phyloP scores from a whole-genome alignment of 352 stramenopile species.

The Pythium insidiosum region DNA sequence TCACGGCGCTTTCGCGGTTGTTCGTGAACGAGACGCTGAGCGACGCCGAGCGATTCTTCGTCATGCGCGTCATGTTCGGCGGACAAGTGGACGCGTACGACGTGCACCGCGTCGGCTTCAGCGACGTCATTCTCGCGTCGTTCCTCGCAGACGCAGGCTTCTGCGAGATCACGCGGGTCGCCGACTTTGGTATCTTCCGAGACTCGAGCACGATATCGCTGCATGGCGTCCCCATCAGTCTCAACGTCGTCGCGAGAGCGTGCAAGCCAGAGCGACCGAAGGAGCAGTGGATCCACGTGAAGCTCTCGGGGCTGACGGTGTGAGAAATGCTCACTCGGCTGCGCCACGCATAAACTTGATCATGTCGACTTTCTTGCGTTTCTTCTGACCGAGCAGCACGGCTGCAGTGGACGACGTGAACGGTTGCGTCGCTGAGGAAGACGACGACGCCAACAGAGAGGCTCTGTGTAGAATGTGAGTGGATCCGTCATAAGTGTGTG shows the following conservation, averaged over 20 bases:
- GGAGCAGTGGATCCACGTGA: slow-evolving; percentile 1
- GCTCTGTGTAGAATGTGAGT: too few species aligned
- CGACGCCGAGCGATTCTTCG: slow-evolving; percentile 37
- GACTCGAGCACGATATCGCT: slow-evolving; percentile 41
- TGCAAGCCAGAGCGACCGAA: slow-evolving; percentile 23
- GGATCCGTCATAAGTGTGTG: too few species aligned
- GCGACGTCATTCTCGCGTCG: slow-evolving; percentile 31
- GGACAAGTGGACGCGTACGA: slow-evolving; percentile 60
- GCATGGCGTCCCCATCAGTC: slow-evolving; percentile 39
- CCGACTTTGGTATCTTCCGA: slow-evolving; percentile 42
- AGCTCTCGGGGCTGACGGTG: not conserved
- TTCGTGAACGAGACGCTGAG: slow-evolving; percentile 48
- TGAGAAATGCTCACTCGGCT: too few species aligned
- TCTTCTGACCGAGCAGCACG: slow-evolving; percentile 10
- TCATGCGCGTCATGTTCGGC: slow-evolving; percentile 75
- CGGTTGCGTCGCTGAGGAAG: too few species aligned
- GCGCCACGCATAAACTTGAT: slow-evolving; percentile 65
- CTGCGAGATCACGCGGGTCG: slow-evolving; percentile 38
- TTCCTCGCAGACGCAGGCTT: slow-evolving; percentile 45
- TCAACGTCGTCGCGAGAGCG: slow-evolving; percentile 44
- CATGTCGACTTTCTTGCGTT: slow-evolving; percentile 70
- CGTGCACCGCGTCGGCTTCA: slow-evolving; percentile 75
- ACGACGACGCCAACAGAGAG: too few species aligned
- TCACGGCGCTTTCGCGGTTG: slow-evolving; percentile 45
- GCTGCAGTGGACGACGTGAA: slow-evolving; percentile 3